Evolutionary conservation across 1,139 yeast species (phyloP).

Genomic region (Meyerozyma elateridarum): DNA sequence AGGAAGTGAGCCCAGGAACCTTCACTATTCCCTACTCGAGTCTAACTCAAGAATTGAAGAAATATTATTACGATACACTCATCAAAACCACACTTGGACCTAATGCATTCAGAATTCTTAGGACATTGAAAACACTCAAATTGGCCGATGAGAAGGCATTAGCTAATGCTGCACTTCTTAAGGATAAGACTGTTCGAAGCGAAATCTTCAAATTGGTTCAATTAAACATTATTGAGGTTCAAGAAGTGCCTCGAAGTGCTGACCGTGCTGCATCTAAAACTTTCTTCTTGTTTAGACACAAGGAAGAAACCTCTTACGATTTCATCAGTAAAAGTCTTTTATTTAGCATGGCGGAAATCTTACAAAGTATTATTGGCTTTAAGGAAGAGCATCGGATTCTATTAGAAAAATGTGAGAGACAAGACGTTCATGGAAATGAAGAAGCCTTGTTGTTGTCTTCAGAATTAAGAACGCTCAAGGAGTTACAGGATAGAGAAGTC

Average conservation of each 20-base stretch:
- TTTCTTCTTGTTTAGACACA: conserved; percentile 74
- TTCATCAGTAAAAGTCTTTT: conserved; percentile 29
- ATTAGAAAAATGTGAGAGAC: conserved; percentile 77
- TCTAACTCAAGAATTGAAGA: conserved; percentile 44
- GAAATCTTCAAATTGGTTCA: conserved; percentile 52
- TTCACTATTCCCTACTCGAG: conserved; percentile 39
- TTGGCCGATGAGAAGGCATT: conserved; percentile 84
- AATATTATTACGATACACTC: conserved; percentile 55
- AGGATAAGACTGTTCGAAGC: conserved; percentile 70
- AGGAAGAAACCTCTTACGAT: conserved; percentile 57
- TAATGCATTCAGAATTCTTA: conserved; percentile 56
- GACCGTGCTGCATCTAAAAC: conserved; percentile 92
- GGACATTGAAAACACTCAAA: conserved; percentile 63
- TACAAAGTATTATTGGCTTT: conserved; percentile 52
- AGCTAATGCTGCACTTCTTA: conserved; percentile 68
- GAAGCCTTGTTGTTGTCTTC: conserved; percentile 66
- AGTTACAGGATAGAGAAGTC: conserved; percentile 55
- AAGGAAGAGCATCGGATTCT: conserved; percentile 62
- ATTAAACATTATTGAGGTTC: conserved; percentile 64
- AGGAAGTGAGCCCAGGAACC: conserved; percentile 38
- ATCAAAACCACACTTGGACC: conserved; percentile 55
- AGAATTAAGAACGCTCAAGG: conserved; percentile 68
- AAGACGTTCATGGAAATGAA: conserved; percentile 84
- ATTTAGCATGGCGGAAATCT: conserved; percentile 54
- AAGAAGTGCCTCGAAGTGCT: conserved; percentile 88